Evolutionary conservation across 2,329 filamentous ascomycete genomes (phyloP).

Genomic region (Pseudocercospora fijiensis): DNA sequence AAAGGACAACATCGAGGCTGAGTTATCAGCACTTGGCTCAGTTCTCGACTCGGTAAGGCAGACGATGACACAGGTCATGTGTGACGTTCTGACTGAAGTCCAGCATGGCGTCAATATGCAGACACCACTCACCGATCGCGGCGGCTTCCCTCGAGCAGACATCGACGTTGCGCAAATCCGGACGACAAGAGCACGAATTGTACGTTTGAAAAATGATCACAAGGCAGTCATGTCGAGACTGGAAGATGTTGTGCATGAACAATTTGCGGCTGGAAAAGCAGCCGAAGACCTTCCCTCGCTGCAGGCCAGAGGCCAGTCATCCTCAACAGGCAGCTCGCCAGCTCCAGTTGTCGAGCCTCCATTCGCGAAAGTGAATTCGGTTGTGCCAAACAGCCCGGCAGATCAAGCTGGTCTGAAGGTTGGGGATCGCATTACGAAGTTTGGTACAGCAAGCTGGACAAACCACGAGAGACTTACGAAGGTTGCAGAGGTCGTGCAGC

Average conservation of each 20-base stretch:
- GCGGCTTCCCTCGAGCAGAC: conserved; percentile 90
- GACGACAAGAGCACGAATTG: conserved; percentile 87
- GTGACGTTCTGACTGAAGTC: conserved; percentile 23
- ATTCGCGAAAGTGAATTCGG: conserved; percentile 88
- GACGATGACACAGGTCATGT: neutral
- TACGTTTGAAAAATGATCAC: conserved; percentile 87
- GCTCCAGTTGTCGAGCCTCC: conserved; percentile 54
- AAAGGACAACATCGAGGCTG: conserved; percentile 81
- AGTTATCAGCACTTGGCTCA: conserved; percentile 78
- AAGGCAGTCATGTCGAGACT: conserved; percentile 81
- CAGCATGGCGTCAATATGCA: conserved; percentile 94
- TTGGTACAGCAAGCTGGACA: conserved; percentile 77
- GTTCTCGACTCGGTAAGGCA: conserved; percentile 79
- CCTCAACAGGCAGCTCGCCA: conserved; percentile 11
- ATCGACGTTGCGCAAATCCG: conserved; percentile 95
- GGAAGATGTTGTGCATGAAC: conserved; percentile 82
- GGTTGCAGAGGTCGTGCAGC: conserved; percentile 85
- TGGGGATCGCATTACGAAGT: conserved; percentile 79
- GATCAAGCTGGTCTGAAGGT: conserved; percentile 74
- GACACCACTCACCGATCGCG: conserved; percentile 78
- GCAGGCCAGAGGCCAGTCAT: conserved; percentile 24
- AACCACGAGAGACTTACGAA: conserved; percentile 85
- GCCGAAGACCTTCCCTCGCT: conserved; percentile 12
- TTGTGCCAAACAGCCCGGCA: conserved; percentile 76
- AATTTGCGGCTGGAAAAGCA: conserved; percentile 63